Evolutionary conservation across 2,329 filamentous ascomycete genomes (phyloP).

Genomic region (Aspergillus unguis): DNA sequence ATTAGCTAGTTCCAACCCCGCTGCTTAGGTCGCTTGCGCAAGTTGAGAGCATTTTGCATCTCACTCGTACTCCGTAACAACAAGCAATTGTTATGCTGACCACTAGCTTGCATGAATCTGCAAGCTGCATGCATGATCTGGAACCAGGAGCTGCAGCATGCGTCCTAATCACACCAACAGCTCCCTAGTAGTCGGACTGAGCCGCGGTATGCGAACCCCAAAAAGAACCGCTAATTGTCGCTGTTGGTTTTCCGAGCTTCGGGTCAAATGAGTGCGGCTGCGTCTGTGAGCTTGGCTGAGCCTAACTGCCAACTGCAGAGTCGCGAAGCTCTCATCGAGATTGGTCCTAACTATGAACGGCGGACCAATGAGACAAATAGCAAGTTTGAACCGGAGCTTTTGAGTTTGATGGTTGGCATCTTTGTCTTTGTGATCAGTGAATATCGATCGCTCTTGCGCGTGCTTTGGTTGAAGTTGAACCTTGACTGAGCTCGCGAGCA

Average conservation of each 20-base stretch:
- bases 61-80: slow-evolving; percentile 3
- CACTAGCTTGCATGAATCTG: slow-evolving; percentile 7
- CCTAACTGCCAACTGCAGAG: neutral
- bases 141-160: slow-evolving; percentile 6
- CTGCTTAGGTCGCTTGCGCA: too few relatives aligned
- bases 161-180: slow-evolving; percentile 6
- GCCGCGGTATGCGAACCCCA: slow-evolving; percentile 6
- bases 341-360: neutral
- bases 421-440: neutral
- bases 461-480: neutral
- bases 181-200: neutral
- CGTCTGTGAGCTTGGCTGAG: too few relatives aligned
- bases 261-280: too few relatives aligned
- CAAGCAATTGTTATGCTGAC: neutral
- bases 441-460: neutral
- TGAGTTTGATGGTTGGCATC: neutral
- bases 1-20: too few relatives aligned
- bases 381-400: neutral
- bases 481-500: neutral
- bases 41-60: too few relatives aligned
- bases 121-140: slow-evolving; percentile 9
- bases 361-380: neutral
- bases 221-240: neutral
- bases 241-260: neutral
- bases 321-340: neutral